A percentile compares a stretch with the other conserved stretches of the same genome.
Evolutionary conservation across 2,329 filamentous ascomycete species (phyloP).

Genomic region (Pyrenochaeta sp.): DNA sequence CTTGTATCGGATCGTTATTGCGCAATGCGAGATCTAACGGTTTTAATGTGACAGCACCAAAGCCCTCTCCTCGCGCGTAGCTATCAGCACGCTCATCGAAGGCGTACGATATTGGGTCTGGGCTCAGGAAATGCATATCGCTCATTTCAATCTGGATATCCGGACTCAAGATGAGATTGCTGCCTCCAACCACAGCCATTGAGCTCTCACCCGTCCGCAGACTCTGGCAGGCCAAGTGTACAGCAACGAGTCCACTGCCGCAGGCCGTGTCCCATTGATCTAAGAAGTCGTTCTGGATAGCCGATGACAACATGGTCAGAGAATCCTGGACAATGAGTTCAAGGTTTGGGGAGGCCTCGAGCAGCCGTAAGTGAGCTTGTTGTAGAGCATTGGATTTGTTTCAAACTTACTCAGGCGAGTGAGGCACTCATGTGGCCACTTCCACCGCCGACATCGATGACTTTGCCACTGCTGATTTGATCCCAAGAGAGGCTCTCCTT

Average conservation of each 20-base stretch:
- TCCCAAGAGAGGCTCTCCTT: conserved; percentile 37
- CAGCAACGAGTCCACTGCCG: too few relatives aligned
- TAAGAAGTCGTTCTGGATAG: conserved; percentile 10
- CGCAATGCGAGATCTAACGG: conserved; percentile 19
- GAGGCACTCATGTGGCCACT: conserved; percentile 29
- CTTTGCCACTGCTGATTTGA: conserved; percentile 25
- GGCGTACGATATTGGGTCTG: conserved; percentile 37
- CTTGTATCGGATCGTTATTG: conserved; percentile 39
- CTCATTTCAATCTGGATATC: conserved; percentile 20
- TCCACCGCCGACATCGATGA: conserved; percentile 45
- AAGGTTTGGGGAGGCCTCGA: conserved; percentile 20
- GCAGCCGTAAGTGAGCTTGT: not conserved
- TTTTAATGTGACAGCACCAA: conserved; percentile 45
- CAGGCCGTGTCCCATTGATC: conserved; percentile 32
- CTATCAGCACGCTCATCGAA: conserved; percentile 66
- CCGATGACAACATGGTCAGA: conserved; percentile 16
- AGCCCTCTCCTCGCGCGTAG: conserved; percentile 69
- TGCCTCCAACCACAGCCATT: too few relatives aligned
- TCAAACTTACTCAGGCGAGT: conserved; percentile 27
- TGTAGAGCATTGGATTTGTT: not conserved
- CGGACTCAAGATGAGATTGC: conserved; percentile 27
- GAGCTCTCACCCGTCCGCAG: too few relatives aligned
- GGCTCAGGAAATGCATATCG: conserved; percentile 33
- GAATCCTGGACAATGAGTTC: conserved; percentile 30
- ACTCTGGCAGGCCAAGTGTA: too few relatives aligned